Evolutionary conservation across 495 filamentous ascomycete species (phyloP), one percentile per base, ranked within the genome.

Genomic region (Friedmanniomyces endolithicus): DNA sequence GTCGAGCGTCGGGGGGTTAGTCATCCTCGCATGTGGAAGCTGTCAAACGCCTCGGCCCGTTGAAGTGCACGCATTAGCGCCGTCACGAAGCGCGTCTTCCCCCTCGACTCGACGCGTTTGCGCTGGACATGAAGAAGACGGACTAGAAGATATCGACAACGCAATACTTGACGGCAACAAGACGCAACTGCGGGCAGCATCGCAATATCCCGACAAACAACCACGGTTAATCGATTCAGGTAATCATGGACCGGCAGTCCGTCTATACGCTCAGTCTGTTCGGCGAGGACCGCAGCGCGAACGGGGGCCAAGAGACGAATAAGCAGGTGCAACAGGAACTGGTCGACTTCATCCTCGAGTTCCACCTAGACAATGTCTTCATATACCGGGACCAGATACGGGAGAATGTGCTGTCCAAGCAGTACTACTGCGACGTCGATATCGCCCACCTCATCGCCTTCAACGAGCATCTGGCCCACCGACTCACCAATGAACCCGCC

Each of bases 301-400:
- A 57, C 73, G 81, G 59, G 74, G 80, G 62, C 73, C 73, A 83
- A 46, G 77, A 33, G 17, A 56, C 45, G 33, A 52, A 51, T 44
- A 48, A 40, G 37, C 54, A 75, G 52, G 74, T 76, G 23, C 80
- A 83, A 60, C 68, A 73, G 48, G 71, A 72, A 48, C 67, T 85
- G 24, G 70, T 78, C 24, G 76, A 88, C 53, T 99, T 99, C 69
- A 83, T 99, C 58, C 79, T 95, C 33, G 87, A 95, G 62, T 99
- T 96, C 67, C 83, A 92, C 62, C 78, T 97, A 48, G 92, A 97
- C 69, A 95, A 95, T 74, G 81, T 83, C 60, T 99, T 94, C 70
- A 85, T 96, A 63, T 99, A 99, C 75, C 81, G 94, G 74, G 94
- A 99, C 64, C 92, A 95, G 73, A 78, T 99, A 54, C 82, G 89